phyloP scores from a whole-genome alignment of 768 basidiomycete genomes.

The Xerocomus potaroensis region DNA sequence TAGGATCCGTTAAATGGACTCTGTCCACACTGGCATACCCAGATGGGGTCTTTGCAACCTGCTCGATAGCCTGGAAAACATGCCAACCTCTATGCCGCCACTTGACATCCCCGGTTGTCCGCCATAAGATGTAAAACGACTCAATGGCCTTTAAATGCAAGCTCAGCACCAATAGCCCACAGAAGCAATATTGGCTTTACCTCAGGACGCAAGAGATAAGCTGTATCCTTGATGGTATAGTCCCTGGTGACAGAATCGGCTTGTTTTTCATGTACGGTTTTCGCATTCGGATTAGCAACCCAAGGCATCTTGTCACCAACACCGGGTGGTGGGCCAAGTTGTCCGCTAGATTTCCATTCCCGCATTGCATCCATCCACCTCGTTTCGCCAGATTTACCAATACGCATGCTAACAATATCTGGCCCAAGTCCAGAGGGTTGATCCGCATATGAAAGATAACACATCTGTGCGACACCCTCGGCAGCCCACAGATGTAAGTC shows the following conservation, averaged over 20 bases:
- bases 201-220: conserved; percentile 68
- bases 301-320: conserved; percentile 36
- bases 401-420: conserved; percentile 44
- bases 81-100: conserved; percentile 73
- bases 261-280: conserved; percentile 17
- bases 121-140: conserved; percentile 68
- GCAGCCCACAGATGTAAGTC: conserved; percentile 75
- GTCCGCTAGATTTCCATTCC: conserved; percentile 46
- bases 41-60: conserved; percentile 48
- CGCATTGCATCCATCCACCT: conserved; percentile 33
- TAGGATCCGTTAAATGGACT: conserved; percentile 42
- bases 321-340: conserved; percentile 49
- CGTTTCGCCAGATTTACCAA: conserved; percentile 21
- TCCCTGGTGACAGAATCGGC: conserved; percentile 39
- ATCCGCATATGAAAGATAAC: conserved; percentile 69
- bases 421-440: conserved; percentile 65
- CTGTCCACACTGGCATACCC: conserved; percentile 60
- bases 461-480: conserved; percentile 67
- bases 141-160: conserved; percentile 54
- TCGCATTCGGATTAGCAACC: conserved; percentile 22
- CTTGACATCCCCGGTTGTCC: conserved; percentile 56
- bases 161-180: neutral
- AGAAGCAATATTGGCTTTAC: conserved; percentile 32
- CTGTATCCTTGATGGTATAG: conserved; percentile 43
- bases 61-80: conserved; percentile 65